Percentiles rank a stretch among this genome's conserved stretches.
Conservation (phyloP, 2,329 filamentous ascomycete genomes). For the Alternaria rosae region DNA sequence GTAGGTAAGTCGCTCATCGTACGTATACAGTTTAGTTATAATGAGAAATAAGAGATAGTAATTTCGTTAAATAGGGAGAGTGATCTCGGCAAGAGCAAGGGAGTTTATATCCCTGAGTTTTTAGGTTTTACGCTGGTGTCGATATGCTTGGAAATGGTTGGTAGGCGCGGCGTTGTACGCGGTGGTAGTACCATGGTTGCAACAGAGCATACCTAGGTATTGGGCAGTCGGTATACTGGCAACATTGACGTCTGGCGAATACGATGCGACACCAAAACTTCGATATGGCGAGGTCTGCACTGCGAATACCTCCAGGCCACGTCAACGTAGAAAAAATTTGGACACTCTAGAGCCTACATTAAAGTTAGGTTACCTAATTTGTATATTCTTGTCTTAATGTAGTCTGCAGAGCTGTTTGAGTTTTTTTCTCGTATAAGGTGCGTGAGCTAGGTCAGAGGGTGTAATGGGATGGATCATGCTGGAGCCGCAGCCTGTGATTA, state of each 20-base stretch:
- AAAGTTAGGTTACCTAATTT: no score
- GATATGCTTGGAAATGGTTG: neutral
- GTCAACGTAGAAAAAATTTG: no score
- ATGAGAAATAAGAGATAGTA: neutral
- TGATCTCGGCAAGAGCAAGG: neutral
- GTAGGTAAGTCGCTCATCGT: neutral
- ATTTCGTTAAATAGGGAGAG: neutral
- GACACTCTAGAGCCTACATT: no score
- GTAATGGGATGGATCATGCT: neutral
- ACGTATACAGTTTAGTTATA: neutral
- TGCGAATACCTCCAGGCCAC: neutral
- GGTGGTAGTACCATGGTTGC: neutral
- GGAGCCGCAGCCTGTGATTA: neutral
- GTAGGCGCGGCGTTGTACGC: neutral
- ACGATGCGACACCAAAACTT: no score
- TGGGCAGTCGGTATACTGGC: neutral
- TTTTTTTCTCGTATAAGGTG: no score
- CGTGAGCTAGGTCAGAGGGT: neutral
- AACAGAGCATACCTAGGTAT: neutral
- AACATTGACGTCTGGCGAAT: neutral
- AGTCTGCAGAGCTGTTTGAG: no score
- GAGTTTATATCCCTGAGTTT: neutral
- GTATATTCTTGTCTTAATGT: no score
- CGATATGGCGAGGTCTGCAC: neutral
- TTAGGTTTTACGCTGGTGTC: neutral